Base-by-base conservation (phyloP, 352 stramenopile genomes). In the Aphanomyces cochlioides region DNA sequence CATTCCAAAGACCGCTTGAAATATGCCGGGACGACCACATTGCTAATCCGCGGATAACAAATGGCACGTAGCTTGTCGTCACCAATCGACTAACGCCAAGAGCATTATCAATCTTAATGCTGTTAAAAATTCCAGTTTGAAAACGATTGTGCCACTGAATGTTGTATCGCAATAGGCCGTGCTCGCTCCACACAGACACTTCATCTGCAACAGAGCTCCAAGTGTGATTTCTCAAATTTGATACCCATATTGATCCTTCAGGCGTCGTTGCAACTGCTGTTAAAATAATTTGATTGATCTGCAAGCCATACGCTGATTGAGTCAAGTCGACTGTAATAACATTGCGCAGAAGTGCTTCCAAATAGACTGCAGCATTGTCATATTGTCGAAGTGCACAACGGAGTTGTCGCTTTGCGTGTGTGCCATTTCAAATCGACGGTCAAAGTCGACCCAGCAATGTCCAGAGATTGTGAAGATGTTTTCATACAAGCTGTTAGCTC, bases 371-470 rank as follows among this genome's bases (percentile, higher is more conserved):
- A 10, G 37, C 45, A n/a, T 69, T 69, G 13, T 41, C 28, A 28
- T 28, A 2, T 5, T 36, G 8, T 6, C 36, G 6, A 21, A 36
- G 7, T 8, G 7, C 28, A 41, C 63, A 69, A 15, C 63, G 63
- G 5, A 10, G 17, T 60, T 69, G 63, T 3, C 63, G 63, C 7
- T 15, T 39, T 10, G 50, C 47, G 63, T 69, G 19, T 69, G 63
- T 6, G 63, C 63, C 10, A 69, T 8, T 37, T 65, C 43, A n/a
- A 50, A 69, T 10, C 63, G 63, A 19, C 45, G 41, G n/a, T 57
- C 45, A 21, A 69, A 60, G 17, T 69, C 63, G 37, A 69, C 63
- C 63, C 63, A 69, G 45, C 63, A 69, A 37, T 69, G 59, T 37
- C n/a, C 43, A 21, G 34, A 59, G 13, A 69, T n/a, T 21, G 47